A percentile compares a stretch with the other conserved stretches of the same genome.
Conservation (phyloP, 257 asterid genomes). For the Vinca minor region DNA sequence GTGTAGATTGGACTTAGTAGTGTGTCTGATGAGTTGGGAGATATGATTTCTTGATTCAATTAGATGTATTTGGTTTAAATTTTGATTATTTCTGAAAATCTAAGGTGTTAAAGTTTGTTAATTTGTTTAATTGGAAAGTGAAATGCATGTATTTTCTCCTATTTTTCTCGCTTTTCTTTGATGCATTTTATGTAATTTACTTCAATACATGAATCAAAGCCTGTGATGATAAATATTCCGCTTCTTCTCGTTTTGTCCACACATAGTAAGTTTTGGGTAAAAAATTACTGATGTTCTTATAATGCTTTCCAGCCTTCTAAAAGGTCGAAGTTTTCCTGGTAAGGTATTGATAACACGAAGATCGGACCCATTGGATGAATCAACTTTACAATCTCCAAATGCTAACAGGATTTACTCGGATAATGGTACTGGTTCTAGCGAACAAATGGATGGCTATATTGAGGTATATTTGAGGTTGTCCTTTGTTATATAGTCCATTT, state of each 20-base stretch:
- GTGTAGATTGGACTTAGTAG: constrained; percentile 5
- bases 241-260: background rate
- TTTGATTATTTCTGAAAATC: background rate
- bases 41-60: background rate
- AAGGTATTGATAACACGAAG: constrained; percentile 71
- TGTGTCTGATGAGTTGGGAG: constrained; percentile 16
- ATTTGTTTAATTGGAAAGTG: background rate
- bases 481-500: background rate
- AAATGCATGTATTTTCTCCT: background rate
- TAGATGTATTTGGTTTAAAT: background rate
- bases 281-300: constrained; percentile 3
- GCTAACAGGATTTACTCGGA: constrained; percentile 37
- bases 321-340: constrained; percentile 98
- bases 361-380: constrained; percentile 53
- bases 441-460: constrained; percentile 33
- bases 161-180: background rate
- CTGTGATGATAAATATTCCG: background rate
- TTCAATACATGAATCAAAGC: background rate
- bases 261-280: background rate
- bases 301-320: constrained; percentile 52
- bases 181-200: background rate
- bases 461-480: constrained; percentile 37
- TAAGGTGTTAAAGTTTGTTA: background rate
- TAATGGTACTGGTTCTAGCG: constrained; percentile 38
- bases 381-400: constrained; percentile 51